phyloP scores from a whole-genome alignment of 2,329 filamentous ascomycete species.

The Septoria linicola region DNA sequence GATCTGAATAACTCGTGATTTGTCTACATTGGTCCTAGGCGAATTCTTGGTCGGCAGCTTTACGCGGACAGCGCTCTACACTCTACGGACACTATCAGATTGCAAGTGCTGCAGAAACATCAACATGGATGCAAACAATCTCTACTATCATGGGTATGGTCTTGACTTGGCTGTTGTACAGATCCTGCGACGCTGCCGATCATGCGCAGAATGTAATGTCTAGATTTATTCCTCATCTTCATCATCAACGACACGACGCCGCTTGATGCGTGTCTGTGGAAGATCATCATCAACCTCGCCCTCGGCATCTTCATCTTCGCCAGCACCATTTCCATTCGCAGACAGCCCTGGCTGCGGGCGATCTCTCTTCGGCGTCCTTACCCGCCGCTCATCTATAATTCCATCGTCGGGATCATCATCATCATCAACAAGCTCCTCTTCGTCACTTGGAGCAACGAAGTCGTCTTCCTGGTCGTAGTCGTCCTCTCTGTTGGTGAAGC shows the following conservation, averaged over 20 bases:
- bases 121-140: no score
- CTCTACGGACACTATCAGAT: no score
- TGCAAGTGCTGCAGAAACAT: no score
- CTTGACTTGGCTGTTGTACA: no score
- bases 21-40: no score
- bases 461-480: constrained; percentile 79
- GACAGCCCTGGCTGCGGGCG: constrained; percentile 22
- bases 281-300: constrained; percentile 39
- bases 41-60: no score
- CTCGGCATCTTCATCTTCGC: constrained; percentile 40
- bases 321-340: constrained; percentile 17
- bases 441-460: constrained; percentile 73
- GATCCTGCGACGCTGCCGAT: no score
- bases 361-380: constrained; percentile 43
- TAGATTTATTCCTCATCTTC: constrained; percentile 48
- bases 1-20: no score
- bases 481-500: constrained; percentile 60
- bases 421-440: constrained; percentile 63
- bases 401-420: constrained; percentile 53
- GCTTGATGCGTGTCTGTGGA: constrained; percentile 40
- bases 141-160: no score
- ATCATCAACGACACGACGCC: constrained; percentile 47
- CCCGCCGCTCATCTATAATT: constrained; percentile 39
- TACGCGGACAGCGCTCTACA: no score
- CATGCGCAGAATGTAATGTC: no score